phyloP scores from a whole-genome alignment of 768 basidiomycete species.

The Sutorius australiensis region DNA sequence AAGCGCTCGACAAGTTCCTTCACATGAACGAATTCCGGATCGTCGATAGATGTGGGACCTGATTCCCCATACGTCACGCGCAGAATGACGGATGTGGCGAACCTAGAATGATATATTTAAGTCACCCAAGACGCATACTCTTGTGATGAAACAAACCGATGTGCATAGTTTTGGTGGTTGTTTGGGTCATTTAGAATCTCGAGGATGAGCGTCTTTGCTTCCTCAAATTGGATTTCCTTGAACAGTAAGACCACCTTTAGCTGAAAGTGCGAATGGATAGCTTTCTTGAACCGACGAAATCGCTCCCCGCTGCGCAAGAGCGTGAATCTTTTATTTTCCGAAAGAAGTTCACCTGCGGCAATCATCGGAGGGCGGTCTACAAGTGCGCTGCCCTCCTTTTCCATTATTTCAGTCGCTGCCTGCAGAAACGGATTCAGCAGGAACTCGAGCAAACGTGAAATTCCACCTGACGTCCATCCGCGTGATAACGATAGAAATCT shows the following conservation, averaged over 20 bases:
- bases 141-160: slow-evolving; percentile 40
- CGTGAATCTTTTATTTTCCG: slow-evolving; percentile 50
- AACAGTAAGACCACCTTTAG: slow-evolving; percentile 45
- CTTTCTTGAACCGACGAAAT: slow-evolving; percentile 54
- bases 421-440: slow-evolving; percentile 17
- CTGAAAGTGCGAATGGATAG: slow-evolving; percentile 49
- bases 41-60: slow-evolving; percentile 13
- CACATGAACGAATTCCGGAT: slow-evolving; percentile 22
- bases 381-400: slow-evolving; percentile 50
- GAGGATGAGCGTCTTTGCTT: slow-evolving; percentile 10
- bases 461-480: slow-evolving; percentile 15
- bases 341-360: slow-evolving; percentile 51
- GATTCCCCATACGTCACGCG: slow-evolving; percentile 26
- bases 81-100: slow-evolving; percentile 24
- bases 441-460: neutral
- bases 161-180: slow-evolving; percentile 41
- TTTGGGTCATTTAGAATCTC: slow-evolving; percentile 32
- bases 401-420: slow-evolving; percentile 59
- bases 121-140: neutral
- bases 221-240: slow-evolving; percentile 40
- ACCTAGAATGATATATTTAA: slow-evolving; percentile 17
- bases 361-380: slow-evolving; percentile 51
- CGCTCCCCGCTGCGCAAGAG: slow-evolving; percentile 25
- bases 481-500: slow-evolving; percentile 16
- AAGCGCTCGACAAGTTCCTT: slow-evolving; percentile 23